Evolutionary conservation across 345 rosid species (phyloP).

Genomic region (Eucalyptus marginata): DNA sequence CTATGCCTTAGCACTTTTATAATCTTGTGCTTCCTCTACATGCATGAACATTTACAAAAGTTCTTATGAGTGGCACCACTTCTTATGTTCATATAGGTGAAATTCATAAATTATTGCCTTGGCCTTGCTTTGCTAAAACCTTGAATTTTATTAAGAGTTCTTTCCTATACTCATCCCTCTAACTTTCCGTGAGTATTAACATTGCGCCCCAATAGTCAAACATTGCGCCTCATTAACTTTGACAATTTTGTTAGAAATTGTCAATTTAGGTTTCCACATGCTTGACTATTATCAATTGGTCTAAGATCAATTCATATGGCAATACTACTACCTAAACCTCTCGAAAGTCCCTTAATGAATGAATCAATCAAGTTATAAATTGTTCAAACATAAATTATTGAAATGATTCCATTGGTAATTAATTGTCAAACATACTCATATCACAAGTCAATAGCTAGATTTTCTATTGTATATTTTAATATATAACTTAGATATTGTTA

Average conservation of each 20-base stretch:
- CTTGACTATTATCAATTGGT: neutral
- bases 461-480: too few relatives aligned
- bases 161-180: neutral
- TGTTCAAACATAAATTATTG: neutral
- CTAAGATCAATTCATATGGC: neutral
- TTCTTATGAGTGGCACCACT: fast-evolving
- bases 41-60: neutral
- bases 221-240: neutral
- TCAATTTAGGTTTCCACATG: neutral
- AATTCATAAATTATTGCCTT: too few relatives aligned
- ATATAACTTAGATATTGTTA: neutral
- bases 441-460: neutral
- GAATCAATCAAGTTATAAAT: neutral
- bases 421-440: neutral
- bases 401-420: too few relatives aligned
- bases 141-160: too few relatives aligned
- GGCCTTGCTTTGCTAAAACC: too few relatives aligned
- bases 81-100: neutral
- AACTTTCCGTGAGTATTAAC: neutral
- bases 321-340: neutral
- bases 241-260: neutral
- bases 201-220: neutral
- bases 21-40: neutral
- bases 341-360: neutral
- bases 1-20: neutral